Evolutionary conservation across 805 yeast genomes (phyloP).

Genomic region (Candida koratica): DNA sequence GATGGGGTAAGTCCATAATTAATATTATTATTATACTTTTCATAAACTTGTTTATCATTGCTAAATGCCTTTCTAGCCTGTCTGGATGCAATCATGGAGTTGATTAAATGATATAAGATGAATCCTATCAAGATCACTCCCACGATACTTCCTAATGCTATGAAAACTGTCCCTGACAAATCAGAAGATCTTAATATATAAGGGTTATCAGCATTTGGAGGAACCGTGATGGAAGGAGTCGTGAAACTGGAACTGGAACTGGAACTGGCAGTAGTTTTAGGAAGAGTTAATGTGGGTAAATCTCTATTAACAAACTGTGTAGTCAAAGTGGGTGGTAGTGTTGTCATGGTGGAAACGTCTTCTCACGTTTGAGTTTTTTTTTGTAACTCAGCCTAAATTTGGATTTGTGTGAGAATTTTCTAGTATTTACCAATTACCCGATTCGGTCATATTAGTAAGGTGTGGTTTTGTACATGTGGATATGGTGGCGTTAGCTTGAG

Average conservation of each 20-base stretch:
- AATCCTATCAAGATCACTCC: constrained; percentile 55
- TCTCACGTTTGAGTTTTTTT: not conserved
- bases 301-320: constrained; percentile 10
- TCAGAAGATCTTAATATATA: constrained; percentile 47
- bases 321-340: constrained; percentile 11
- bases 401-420: not conserved
- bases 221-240: constrained; percentile 52
- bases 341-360: not conserved
- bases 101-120: constrained; percentile 48
- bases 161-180: constrained; percentile 79
- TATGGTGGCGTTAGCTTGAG: too few relatives aligned
- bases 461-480: too few relatives aligned
- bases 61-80: constrained; percentile 46
- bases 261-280: constrained; percentile 18
- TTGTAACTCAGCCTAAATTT: constrained; percentile 1
- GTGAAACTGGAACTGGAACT: constrained; percentile 26
- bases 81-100: constrained; percentile 47
- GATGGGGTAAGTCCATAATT: constrained; percentile 23
- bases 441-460: constrained; percentile 1
- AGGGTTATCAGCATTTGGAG: constrained; percentile 62
- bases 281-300: constrained; percentile 16
- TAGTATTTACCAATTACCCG: constrained; percentile 1
- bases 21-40: constrained; percentile 15
- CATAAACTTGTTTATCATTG: constrained; percentile 29
- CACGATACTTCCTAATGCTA: constrained; percentile 69